Base-by-base conservation (phyloP, 2,329 filamentous ascomycete species). In the Fusarium sp. region DNA sequence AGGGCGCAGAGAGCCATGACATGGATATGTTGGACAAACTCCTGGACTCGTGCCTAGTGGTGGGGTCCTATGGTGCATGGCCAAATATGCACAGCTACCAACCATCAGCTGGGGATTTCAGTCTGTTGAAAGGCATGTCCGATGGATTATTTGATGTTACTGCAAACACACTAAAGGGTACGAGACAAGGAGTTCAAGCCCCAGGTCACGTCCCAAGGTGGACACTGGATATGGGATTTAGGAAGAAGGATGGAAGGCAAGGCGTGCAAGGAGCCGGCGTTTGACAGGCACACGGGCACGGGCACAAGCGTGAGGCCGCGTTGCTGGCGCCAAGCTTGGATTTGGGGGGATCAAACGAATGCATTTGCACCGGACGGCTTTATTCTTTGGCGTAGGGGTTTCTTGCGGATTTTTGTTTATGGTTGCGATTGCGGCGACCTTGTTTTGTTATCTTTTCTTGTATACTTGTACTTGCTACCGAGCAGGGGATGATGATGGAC, bases 281-380 rank as follows among this genome's bases (percentile, higher is more conserved):
- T 78, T 73, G 70, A 77, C 64, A 65, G 71, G 64, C 63, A 71
- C 45, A 50, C 50, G 6, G 70, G 35, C 72, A 61, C 71, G 59
- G 45, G 71, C 59, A 61, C 56, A 48, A 60, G 62, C 67, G 62
- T 58, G 52, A 74, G 39, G 50, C 70, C 45, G 66, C 25, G 59
- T 64, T 67, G 68, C 60, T 41, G 62, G 62, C 32, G 59, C 54
- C 56, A 60, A 66, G 61, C 66, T 57, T 60, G 50, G 64, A 71
- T 72, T 72, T 68, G 56, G 69, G 30, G 63, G 63, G 50, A 58
- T 70, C 43, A 41, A 63, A 67, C 61, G 67, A 68, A 72, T 73
- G 71, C 76, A 78, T 74, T 75, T 75, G 70, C 70, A 72, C 70
- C 58, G 76, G 77, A 70, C 67, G 69, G 68, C 74, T 79, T 78